Evolutionary conservation across 192 early-diverging fungal species (phyloP).

Genomic region (Globomyces pollinis-pini): DNA sequence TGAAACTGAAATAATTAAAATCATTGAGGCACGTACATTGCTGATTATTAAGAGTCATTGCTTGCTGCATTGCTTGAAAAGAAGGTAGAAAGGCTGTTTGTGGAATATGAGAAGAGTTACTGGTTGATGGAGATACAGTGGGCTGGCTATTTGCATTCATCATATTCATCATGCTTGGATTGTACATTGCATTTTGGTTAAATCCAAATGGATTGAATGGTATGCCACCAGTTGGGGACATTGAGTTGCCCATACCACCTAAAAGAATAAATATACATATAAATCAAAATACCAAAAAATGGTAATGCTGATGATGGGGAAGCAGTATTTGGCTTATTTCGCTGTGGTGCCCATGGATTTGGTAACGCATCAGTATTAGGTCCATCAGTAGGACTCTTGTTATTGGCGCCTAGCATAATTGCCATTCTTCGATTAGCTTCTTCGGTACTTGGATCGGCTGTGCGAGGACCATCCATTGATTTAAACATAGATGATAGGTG

Average conservation of each 20-base stretch:
- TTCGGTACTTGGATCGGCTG: slow-evolving; percentile 13
- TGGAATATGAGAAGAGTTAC: not conserved
- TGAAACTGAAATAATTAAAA: not conserved
- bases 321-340: not conserved
- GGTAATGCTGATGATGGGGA: not conserved
- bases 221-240: not conserved
- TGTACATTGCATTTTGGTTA: not conserved
- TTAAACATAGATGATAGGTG: slow-evolving; percentile 15
- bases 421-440: slow-evolving; percentile 27
- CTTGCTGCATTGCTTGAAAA: not conserved
- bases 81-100: not conserved
- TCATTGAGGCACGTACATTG: not conserved
- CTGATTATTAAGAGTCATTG: not conserved
- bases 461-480: not conserved
- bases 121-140: slow-evolving; percentile 3
- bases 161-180: too few species aligned
- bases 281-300: slow-evolving; percentile 3
- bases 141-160: not conserved
- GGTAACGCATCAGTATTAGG: slow-evolving; percentile 26
- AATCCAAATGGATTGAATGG: slow-evolving; percentile 3
- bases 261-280: slow-evolving; percentile 1
- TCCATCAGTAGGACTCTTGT: slow-evolving; percentile 1
- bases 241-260: not conserved
- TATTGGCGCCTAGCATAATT: slow-evolving; percentile 17
- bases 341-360: slow-evolving; percentile 29